Evolutionary conservation across 1,284 basidiomycete species (phyloP).

Genomic region (Ganoderma meredithae): DNA sequence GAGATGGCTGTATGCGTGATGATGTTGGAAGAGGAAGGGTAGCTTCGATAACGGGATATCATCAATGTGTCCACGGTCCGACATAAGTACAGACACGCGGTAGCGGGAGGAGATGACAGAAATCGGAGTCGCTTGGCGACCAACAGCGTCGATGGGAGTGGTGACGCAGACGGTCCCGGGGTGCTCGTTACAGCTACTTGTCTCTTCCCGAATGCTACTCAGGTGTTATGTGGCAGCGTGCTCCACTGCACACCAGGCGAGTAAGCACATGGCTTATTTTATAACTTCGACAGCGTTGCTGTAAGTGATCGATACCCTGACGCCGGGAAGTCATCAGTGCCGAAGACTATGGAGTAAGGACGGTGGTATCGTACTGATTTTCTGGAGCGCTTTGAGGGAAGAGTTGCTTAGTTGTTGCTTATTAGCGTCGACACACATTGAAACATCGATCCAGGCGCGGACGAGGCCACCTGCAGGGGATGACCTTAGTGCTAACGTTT

Average conservation of each 20-base stretch:
- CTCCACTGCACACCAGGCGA: background rate
- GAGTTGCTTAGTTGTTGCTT: background rate
- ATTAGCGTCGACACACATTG: background rate
- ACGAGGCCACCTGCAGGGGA: background rate
- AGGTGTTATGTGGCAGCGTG: background rate
- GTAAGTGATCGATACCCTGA: background rate
- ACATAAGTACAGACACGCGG: background rate
- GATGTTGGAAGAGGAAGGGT: background rate
- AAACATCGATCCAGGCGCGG: background rate
- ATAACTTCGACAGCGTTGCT: background rate
- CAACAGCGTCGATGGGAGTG: background rate
- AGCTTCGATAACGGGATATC: slow-evolving; percentile 1
- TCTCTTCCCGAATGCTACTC: background rate
- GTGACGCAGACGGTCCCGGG: background rate
- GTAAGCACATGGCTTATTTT: background rate
- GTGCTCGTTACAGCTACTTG: background rate
- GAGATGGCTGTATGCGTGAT: background rate
- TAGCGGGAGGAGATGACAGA: background rate
- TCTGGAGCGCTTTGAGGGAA: background rate
- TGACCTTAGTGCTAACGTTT: background rate
- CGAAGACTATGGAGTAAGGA: background rate
- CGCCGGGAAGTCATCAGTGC: background rate
- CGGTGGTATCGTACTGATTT: background rate
- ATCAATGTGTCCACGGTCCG: background rate
- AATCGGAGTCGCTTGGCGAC: slow-evolving; percentile 2